Conservation (phyloP, 2,329 filamentous ascomycete genomes). For the Colletotrichum sojae region DNA sequence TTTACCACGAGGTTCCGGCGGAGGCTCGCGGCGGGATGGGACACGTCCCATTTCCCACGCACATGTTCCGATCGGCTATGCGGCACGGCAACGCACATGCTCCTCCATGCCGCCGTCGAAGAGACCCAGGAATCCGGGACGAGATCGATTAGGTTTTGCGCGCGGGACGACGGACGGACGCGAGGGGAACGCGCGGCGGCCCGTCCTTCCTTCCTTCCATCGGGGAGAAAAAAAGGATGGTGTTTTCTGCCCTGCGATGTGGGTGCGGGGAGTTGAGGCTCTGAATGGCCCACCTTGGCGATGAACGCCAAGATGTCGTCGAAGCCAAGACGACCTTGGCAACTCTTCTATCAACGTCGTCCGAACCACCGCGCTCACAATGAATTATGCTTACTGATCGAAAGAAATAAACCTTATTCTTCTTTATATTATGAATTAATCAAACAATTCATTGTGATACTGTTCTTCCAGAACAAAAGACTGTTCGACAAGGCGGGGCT, state of each 20-base stretch:
- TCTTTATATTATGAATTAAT: neutral
- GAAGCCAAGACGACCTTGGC: slow-evolving; percentile 34
- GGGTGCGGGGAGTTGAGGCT: slow-evolving; percentile 35
- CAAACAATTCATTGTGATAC: too few relatives aligned
- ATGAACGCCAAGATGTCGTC: slow-evolving; percentile 5
- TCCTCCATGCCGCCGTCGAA: too few relatives aligned
- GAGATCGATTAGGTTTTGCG: slow-evolving; percentile 7
- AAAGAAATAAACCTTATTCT: neutral
- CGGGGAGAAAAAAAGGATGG: neutral
- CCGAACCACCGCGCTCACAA: neutral
- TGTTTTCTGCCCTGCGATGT: neutral
- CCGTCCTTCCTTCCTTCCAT: too few relatives aligned
- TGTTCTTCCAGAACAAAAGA: too few relatives aligned
- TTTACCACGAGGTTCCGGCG: too few relatives aligned
- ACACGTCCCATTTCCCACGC: too few relatives aligned
- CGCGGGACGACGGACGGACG: slow-evolving; percentile 11
- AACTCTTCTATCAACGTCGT: slow-evolving; percentile 19
- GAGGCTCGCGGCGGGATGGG: too few relatives aligned
- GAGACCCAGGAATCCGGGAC: slow-evolving; percentile 7
- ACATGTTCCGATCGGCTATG: neutral
- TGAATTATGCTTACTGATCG: neutral
- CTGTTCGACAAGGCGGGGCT: too few relatives aligned
- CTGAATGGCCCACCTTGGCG: slow-evolving; percentile 23
- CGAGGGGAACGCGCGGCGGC: neutral
- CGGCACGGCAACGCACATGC: neutral